Evolutionary conservation across 2,329 filamentous ascomycete genomes (phyloP).

Genomic region (Shiraia bambusicola): DNA sequence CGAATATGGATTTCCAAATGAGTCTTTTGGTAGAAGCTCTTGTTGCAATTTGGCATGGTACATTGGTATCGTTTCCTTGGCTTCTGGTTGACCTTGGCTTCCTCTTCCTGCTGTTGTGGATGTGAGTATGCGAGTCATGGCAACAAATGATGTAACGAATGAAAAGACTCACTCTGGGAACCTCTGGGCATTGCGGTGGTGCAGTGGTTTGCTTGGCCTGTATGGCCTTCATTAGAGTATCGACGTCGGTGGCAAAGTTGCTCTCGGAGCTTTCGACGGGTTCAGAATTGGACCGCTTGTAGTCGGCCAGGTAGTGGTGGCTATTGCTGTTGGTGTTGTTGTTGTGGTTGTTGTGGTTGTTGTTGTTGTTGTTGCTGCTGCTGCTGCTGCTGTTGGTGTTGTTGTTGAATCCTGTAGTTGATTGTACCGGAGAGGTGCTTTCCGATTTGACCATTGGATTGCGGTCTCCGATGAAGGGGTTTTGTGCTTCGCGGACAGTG

Average conservation of each 20-base stretch:
- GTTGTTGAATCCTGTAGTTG: constrained; percentile 44
- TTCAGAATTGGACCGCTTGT: constrained; percentile 52
- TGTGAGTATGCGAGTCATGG: constrained; percentile 1
- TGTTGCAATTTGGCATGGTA: constrained; percentile 70
- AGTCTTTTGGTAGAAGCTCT: constrained; percentile 87
- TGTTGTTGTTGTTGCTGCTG: too few species aligned
- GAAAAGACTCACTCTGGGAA: constrained; percentile 34
- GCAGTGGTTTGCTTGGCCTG: constrained; percentile 65
- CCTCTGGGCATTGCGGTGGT: constrained; percentile 31
- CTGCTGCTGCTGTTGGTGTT: too few species aligned
- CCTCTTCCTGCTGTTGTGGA: constrained; percentile 24
- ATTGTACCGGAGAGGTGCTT: constrained; percentile 45
- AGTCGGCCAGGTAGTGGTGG: constrained; percentile 28
- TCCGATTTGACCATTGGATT: constrained; percentile 49
- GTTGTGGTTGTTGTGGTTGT: too few species aligned
- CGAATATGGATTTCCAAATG: constrained; percentile 88
- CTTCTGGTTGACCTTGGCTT: constrained; percentile 38
- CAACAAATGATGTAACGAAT: not conserved
- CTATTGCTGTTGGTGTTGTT: too few species aligned
- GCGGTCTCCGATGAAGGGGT: constrained; percentile 23
- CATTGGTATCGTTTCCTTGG: constrained; percentile 72
- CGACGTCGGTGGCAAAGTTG: constrained; percentile 78
- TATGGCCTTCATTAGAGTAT: constrained; percentile 85
- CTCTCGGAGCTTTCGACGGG: constrained; percentile 49
- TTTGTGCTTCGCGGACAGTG: constrained; percentile 31